Evolutionary conservation across 2,329 filamentous ascomycete genomes (phyloP), one percentile per base, ranked within the genome.

Genomic region (Colletotrichum cereale): DNA sequence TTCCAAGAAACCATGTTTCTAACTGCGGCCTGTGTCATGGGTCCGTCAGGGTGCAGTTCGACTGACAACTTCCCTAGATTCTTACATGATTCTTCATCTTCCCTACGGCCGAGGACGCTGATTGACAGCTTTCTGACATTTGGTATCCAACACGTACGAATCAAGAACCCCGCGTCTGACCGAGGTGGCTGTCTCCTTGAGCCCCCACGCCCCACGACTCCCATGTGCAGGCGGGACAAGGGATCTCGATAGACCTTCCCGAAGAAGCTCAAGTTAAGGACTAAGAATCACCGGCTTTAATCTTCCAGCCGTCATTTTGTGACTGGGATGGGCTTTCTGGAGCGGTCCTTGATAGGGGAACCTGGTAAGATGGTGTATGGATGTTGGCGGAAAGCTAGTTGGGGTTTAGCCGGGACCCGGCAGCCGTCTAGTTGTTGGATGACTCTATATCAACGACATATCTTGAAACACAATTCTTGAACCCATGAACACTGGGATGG

Each of bases 131-230:
- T 52, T 2, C 18, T 31, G n/a, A 38, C 31, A 29, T n/a, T 24
- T 18, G n/a, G n/a, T 21, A 44, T 38, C 26, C 14, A 5, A 29
- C 31, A 12, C 36, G 11, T 47, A n/a, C n/a, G n/a, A 38, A 34
- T 31, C 34, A 10, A 24, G 36, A 58, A 69, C 47, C 58, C 58
- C 58, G 60, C 36, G 29, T 38, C 50, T 52, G 53, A 57, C 60
- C 53, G 34, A 63, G 53, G 64, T 21, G 44, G 34, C 31, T 50
- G 44, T 47, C 60, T 71, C 50, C 26, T 44, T 57, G 58, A 62
- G 56, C 50, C 65, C 68, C 66, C 65, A 60, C 66, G 34, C 60
- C 58, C 58, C 69, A 61, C 62, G 55, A 24, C 63, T 21, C 21
- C 14, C 29, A 31, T 65, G 36, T 65, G 50, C 52, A n/a, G 63